A percentile compares a stretch with the other conserved stretches of the same genome.
These are phyloP conservation scores for Oemleria cerasiformis DNA, from an alignment of 306 rosid species.

Conservation along the genomic window DNA sequence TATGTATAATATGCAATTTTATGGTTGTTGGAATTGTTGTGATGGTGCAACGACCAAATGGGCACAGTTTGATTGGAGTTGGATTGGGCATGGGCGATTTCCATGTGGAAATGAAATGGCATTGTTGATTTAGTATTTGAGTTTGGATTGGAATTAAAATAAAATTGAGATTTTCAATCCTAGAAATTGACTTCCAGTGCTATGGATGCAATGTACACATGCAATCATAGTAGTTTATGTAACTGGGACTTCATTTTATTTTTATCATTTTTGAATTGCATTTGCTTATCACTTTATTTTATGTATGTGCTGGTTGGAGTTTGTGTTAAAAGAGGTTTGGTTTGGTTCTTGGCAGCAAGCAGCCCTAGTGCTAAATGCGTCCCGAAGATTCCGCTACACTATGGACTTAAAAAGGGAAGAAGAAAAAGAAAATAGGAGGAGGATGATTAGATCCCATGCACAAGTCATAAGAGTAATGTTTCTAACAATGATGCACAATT, in stretches of 20 bases:
- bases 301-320: too few relatives aligned
- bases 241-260: neutral
- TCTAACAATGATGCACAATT: conserved; percentile 19
- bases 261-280: too few relatives aligned
- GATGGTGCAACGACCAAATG: neutral
- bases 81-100: neutral
- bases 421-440: conserved; percentile 58
- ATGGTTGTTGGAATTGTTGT: neutral
- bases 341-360: conserved; percentile 65
- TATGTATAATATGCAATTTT: neutral
- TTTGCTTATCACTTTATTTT: neutral
- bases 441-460: conserved; percentile 89
- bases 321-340: too few relatives aligned
- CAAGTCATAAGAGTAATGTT: conserved; percentile 87
- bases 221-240: neutral
- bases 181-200: neutral
- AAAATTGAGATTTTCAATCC: neutral
- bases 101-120: neutral
- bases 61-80: too few relatives aligned
- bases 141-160: neutral
- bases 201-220: neutral
- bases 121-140: neutral
- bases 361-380: conserved; percentile 78
- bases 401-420: conserved; percentile 76
- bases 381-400: conserved; percentile 88